These are phyloP conservation scores for Chytriomyces sp. DNA, from an alignment of 192 early-diverging fungal species.

Conservation along the genomic window DNA sequence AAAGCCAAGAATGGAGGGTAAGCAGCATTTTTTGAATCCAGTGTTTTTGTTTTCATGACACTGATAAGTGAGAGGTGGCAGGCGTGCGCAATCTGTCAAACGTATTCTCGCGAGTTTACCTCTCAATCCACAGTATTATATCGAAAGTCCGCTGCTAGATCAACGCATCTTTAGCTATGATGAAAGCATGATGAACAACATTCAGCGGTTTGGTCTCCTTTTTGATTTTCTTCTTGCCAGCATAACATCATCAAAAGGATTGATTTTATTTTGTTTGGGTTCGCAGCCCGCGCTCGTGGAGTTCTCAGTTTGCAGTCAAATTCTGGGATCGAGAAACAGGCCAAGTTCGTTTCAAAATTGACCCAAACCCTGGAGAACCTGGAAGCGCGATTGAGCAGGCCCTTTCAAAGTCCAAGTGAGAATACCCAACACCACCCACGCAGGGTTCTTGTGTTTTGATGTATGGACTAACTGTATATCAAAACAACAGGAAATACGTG, in stretches of 20 bases:
- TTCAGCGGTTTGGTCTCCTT: slow-evolving; percentile 58
- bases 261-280: background rate
- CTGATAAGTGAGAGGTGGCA: too few species aligned
- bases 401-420: background rate
- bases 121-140: slow-evolving; percentile 64
- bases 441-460: background rate
- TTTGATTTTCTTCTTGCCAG: background rate
- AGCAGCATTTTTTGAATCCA: background rate
- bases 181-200: slow-evolving; percentile 65
- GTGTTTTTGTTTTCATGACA: too few species aligned
- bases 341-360: slow-evolving; percentile 63
- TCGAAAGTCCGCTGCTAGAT: slow-evolving; percentile 72
- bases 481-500: slow-evolving; percentile 56
- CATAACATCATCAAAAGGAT: background rate
- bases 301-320: slow-evolving; percentile 60
- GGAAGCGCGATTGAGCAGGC: background rate
- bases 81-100: slow-evolving; percentile 63
- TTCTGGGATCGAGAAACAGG: slow-evolving; percentile 67
- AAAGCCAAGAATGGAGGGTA: slow-evolving; percentile 80
- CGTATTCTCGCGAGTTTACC: slow-evolving; percentile 65
- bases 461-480: background rate
- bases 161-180: slow-evolving; percentile 69
- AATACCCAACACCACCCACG: background rate
- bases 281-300: slow-evolving; percentile 45
- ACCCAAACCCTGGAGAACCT: slow-evolving; percentile 42